phyloP scores from a whole-genome alignment of 2,329 filamentous ascomycete genomes.

The Macrophomina tecta region DNA sequence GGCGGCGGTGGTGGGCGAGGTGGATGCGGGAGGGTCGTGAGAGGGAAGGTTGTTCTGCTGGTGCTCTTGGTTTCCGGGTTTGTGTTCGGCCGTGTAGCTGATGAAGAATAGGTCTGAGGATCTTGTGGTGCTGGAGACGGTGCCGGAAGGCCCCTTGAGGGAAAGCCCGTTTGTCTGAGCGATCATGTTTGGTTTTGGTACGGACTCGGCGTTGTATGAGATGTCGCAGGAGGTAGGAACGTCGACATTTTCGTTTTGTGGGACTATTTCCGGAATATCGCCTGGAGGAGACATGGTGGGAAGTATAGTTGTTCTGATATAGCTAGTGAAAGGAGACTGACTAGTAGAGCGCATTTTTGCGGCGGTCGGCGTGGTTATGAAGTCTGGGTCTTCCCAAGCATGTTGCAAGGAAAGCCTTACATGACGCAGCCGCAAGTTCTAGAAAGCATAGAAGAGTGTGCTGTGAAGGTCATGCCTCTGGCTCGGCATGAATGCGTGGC shows the following conservation, averaged over 20 bases:
- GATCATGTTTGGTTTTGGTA: neutral
- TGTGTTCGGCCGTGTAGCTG: neutral
- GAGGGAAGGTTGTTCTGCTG: no score
- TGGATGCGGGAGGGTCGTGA: no score
- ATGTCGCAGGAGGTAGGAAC: neutral
- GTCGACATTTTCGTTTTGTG: neutral
- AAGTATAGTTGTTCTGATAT: neutral
- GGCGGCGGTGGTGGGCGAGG: no score
- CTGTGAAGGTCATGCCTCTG: neutral
- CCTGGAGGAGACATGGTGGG: neutral
- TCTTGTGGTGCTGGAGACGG: neutral
- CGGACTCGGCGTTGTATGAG: neutral
- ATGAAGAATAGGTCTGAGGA: neutral
- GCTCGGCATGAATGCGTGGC: neutral
- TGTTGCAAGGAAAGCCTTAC: neutral
- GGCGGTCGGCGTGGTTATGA: neutral
- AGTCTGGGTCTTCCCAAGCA: neutral
- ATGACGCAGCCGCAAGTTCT: neutral
- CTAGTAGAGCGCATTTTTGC: neutral
- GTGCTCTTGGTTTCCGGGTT: neutral
- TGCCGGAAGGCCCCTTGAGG: neutral
- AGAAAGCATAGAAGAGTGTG: neutral
- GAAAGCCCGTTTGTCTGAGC: neutral
- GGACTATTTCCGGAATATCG: neutral
- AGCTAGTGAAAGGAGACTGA: neutral